Percentiles rank a stretch among this genome's conserved stretches.
Conservation (phyloP, 1,139 yeast genomes). For the Lodderomyces beijingensis region DNA sequence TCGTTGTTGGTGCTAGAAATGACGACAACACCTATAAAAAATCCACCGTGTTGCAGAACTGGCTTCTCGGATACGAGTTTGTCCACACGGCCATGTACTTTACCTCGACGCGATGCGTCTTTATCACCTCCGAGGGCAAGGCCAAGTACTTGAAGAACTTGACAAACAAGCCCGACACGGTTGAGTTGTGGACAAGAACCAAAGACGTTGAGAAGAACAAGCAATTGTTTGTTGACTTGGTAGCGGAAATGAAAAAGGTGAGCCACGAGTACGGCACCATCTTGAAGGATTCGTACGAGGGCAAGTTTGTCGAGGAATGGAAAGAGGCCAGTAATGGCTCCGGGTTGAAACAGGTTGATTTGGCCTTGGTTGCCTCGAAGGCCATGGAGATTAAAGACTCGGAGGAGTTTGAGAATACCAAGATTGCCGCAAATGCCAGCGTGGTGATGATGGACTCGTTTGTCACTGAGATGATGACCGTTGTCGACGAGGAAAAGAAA, state of each 20-base stretch:
- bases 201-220: slow-evolving; percentile 78
- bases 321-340: slow-evolving; percentile 47
- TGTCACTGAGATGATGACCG: slow-evolving; percentile 82
- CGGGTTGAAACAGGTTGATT: slow-evolving; percentile 48
- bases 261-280: slow-evolving; percentile 58
- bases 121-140: slow-evolving; percentile 84
- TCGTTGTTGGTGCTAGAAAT: slow-evolving; percentile 78
- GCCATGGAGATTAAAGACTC: slow-evolving; percentile 75
- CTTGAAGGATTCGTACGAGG: slow-evolving; percentile 71
- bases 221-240: slow-evolving; percentile 57
- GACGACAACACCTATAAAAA: slow-evolving; percentile 89
- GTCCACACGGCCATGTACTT: slow-evolving; percentile 80
- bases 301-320: slow-evolving; percentile 84
- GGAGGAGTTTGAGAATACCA: slow-evolving; percentile 63
- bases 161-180: slow-evolving; percentile 37
- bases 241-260: slow-evolving; percentile 43
- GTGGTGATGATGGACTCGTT: slow-evolving; percentile 78
- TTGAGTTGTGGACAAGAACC: slow-evolving; percentile 72
- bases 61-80: slow-evolving; percentile 94
- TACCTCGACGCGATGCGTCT: slow-evolving; percentile 54
- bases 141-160: slow-evolving; percentile 71
- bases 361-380: slow-evolving; percentile 48
- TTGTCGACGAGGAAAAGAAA: slow-evolving; percentile 81
- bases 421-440: slow-evolving; percentile 74
- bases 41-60: slow-evolving; percentile 81